Conservation (phyloP, 805 yeast genomes). For the Komagataella populi region DNA sequence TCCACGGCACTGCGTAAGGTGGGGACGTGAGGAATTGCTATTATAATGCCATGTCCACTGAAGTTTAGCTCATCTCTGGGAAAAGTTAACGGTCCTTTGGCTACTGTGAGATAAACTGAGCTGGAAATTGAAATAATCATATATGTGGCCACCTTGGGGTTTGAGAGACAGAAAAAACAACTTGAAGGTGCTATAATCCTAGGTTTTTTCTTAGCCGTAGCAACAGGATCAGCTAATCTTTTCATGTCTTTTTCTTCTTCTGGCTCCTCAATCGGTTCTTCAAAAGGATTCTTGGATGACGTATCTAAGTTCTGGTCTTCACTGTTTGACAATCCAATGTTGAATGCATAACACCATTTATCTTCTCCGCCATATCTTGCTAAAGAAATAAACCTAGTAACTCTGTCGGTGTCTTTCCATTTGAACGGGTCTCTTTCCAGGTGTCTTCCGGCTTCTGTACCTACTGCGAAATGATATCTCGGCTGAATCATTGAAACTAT, state of each 20-base stretch:
- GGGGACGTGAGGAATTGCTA: conserved; percentile 68
- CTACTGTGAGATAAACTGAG: conserved; percentile 54
- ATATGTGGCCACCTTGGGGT: conserved; percentile 65
- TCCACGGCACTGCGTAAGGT: conserved; percentile 15
- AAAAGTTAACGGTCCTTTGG: conserved; percentile 73
- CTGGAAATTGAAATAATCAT: conserved; percentile 69
- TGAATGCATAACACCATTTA: conserved; percentile 72
- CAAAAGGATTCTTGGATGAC: conserved; percentile 19
- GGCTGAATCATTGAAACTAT: conserved; percentile 36
- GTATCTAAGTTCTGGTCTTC: conserved; percentile 10
- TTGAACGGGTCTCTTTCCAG: conserved; percentile 43
- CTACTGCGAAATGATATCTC: conserved; percentile 52
- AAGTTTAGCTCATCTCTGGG: conserved; percentile 33
- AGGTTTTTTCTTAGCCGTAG: conserved; percentile 12
- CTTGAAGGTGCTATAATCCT: conserved; percentile 36
- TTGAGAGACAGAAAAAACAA: conserved; percentile 79
- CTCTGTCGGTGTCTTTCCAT: conserved; percentile 30
- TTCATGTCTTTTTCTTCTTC: conserved; percentile 4
- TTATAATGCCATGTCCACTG: conserved; percentile 72
- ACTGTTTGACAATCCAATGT: conserved; percentile 16
- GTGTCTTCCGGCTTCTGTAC: conserved; percentile 31
- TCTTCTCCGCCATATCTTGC: conserved; percentile 40
- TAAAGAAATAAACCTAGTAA: conserved; percentile 54
- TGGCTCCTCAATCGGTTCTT: neutral
- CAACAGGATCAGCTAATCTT: neutral